Percentiles rank a stretch among this genome's conserved stretches.
These are phyloP conservation scores for Alternaria triticina DNA, from an alignment of 2,329 filamentous ascomycete genomes.

Conservation along the genomic window DNA sequence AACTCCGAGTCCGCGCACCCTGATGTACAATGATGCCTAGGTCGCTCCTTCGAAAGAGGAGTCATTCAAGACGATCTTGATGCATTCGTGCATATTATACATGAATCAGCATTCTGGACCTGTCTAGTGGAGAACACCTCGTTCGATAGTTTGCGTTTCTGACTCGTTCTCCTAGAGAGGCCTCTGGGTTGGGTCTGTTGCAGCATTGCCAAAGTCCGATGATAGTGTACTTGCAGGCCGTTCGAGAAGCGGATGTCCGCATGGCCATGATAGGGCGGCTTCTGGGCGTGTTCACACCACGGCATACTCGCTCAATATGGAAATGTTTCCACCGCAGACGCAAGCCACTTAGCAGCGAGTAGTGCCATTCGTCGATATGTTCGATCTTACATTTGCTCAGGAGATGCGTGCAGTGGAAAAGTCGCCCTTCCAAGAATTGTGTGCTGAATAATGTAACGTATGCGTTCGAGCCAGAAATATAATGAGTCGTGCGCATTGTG, in stretches of 20 bases:
- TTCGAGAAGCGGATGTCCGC: conserved; percentile 3
- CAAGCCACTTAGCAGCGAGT: conserved; percentile 9
- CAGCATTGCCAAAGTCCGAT: not conserved
- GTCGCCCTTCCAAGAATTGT: not conserved
- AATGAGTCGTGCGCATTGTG: not conserved
- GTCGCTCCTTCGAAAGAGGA: not conserved
- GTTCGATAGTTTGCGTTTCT: not conserved
- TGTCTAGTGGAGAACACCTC: not conserved
- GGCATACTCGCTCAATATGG: not conserved
- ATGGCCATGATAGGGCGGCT: conserved; percentile 6
- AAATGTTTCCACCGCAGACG: conserved; percentile 3
- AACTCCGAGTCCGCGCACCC: not conserved
- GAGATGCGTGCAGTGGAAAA: not conserved
- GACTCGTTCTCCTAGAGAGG: conserved; percentile 1
- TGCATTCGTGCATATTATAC: not conserved
- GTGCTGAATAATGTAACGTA: not conserved
- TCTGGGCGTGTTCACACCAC: not conserved
- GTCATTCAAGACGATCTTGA: not conserved
- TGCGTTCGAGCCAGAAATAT: not conserved
- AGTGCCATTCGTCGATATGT: conserved; percentile 7
- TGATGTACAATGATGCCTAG: not conserved
- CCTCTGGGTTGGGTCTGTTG: not conserved
- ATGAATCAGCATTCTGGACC: conserved; percentile 8
- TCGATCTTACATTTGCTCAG: not conserved
- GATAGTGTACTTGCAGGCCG: conserved; percentile 1